phyloP scores from a whole-genome alignment of 805 yeast genomes.

The Cyberlindnera petersonii region DNA sequence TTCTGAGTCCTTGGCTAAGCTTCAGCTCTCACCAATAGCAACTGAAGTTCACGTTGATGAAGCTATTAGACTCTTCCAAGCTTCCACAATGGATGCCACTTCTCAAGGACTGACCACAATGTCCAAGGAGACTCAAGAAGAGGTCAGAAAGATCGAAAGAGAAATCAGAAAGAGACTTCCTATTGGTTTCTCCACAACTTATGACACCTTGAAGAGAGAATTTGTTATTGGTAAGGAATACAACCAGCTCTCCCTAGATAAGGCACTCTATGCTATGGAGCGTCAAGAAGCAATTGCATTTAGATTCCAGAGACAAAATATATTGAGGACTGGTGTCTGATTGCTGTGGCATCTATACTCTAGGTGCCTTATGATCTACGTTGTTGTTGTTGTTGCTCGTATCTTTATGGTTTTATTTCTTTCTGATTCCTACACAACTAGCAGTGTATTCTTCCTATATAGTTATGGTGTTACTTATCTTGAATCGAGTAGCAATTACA shows the following conservation, averaged over 20 bases:
- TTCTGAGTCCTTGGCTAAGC: conserved; percentile 87
- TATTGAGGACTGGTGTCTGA: conserved; percentile 47
- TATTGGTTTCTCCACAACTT: conserved; percentile 93
- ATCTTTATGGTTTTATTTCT: background rate
- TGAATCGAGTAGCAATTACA: too few species aligned
- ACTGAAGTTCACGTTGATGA: conserved; percentile 89
- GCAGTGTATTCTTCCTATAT: too few species aligned
- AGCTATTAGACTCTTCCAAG: conserved; percentile 89
- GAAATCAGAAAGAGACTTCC: conserved; percentile 89
- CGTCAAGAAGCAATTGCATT: conserved; percentile 84
- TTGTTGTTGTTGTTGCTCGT: background rate
- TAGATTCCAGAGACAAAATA: conserved; percentile 80
- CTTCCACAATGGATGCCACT: conserved; percentile 97
- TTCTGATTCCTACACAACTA: too few species aligned
- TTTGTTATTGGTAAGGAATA: conserved; percentile 65
- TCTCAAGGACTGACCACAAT: conserved; percentile 46
- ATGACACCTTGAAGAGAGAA: conserved; percentile 77
- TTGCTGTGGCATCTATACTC: background rate
- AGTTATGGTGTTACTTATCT: too few species aligned
- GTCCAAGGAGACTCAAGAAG: conserved; percentile 55
- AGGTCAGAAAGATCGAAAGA: conserved; percentile 74
- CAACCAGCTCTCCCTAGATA: conserved; percentile 70
- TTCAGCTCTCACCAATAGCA: conserved; percentile 79
- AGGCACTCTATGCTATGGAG: conserved; percentile 76
- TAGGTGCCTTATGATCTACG: background rate